Base-by-base conservation (phyloP, 1,284 basidiomycete genomes). In the Ganoderma meredithae region DNA sequence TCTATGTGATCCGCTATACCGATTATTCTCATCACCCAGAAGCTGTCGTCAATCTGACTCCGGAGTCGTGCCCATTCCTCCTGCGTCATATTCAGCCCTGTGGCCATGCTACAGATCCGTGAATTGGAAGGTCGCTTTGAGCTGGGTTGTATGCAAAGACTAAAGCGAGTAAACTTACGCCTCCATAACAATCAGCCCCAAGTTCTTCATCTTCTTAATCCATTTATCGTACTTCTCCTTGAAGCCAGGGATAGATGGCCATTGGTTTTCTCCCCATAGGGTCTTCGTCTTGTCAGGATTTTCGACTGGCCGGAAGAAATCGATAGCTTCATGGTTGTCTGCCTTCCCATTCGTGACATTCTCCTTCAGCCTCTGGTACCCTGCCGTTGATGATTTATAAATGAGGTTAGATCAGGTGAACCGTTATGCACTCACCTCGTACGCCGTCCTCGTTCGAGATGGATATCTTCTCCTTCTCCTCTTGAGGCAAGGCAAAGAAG, bases 11-110 rank as follows among this genome's bases (percentile, higher is more conserved):
- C 2, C 9, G 3, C 41, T 13, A 13, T 52, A 91, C 92, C 94
- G 68, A 95, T 93, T 2, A 91, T 82, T 4, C 95, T 86, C 92
- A 95, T 91, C 8, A 90, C 88, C 95, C 95, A 96, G 76, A 96
- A 97, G 70, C 89, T 90, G 73, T 95, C 88, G 71, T 94, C 88
- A 0, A 95, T 89, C 75, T 91, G 85, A 27, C 78, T 76, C 33
- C 85, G 85, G 63, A 96, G 81, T 0, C 86, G 85, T 31, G 81
- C 69, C 91, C 92, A 94, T 77, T 96, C 95, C 2, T 87, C 85
- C 0, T 78, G 69, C 3, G 84, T 84, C 88, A 95, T 87, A 7
- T 91, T 91, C 8, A 96, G 80, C 2, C 95, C 95, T 69, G 85
- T 81, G 0, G 92, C 88, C 91, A 96, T 95, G 13, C 92, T 95